Base-by-base conservation (phyloP, 1,284 basidiomycete species). In the Cryptococcus sp. region DNA sequence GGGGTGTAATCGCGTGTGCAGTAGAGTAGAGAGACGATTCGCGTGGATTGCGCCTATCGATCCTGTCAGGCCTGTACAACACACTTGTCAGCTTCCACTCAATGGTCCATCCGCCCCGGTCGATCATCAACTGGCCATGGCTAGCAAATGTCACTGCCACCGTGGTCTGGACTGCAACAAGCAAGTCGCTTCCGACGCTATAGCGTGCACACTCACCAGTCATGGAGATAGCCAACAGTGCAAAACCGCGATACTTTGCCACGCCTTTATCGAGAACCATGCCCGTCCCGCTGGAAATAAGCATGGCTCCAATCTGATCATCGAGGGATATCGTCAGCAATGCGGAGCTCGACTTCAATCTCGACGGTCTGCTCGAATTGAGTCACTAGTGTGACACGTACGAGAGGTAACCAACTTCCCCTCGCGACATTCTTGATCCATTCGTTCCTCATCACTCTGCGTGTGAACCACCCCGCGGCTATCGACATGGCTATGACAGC, bases 251-350 rank as follows among this genome's bases (percentile, higher is more conserved):
- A 70, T 91, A 98, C 39, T 85, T 83, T 60, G 86, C 87, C 1
- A 96, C 93, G 63, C 94, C 96, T 49, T 85, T 82, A 69, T 97
- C 92, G 16, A 99, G 84, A 0, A 97, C 88, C 66, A 98, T 87
- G 0, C 95, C 95, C 0, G 95, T 91, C 0, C 87, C 91, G 50
- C 87, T 90, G 67, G 90, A 92, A 69, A 98, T 93, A 56, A 88
- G 80, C 91, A 98, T 96, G 1, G 95, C 94, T 11, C 87, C 86
- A 63, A 78, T 77, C 76, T 78, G 47, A 35, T 35, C 31, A 1
- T 5, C 27, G 48, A 15, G 40, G 22, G 22, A 15, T 16, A 44
- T 51, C 23, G 41, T 35, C 40, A 25, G 22, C 25, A 19, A n/a
- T 13, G 31, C 7, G 2, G 5, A 5, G 4, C 31, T 35, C 31